Conservation (phyloP, 495 filamentous ascomycete species). For the Talaromyces thailandensis region DNA sequence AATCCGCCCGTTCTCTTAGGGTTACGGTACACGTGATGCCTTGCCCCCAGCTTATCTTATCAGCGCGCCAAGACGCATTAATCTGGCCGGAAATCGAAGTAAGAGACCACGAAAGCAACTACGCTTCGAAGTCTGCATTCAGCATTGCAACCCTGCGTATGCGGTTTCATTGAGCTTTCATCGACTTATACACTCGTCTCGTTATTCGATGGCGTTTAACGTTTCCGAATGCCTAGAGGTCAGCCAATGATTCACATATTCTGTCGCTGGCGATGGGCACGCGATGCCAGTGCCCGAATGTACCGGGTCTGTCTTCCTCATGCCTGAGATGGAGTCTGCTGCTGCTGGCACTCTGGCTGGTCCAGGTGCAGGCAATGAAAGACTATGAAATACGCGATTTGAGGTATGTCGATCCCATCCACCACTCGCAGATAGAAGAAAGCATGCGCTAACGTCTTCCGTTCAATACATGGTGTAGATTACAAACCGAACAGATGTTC, state of each 20-base stretch:
- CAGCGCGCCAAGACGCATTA: slow-evolving; percentile 1
- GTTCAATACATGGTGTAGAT: slow-evolving; percentile 49
- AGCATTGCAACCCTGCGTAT: neutral
- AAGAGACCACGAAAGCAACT: neutral
- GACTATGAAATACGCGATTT: slow-evolving; percentile 29
- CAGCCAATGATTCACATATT: slow-evolving; percentile 5
- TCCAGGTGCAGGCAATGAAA: slow-evolving; percentile 32
- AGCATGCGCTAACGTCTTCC: neutral
- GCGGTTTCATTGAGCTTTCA: neutral
- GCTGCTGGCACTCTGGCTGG: slow-evolving; percentile 31
- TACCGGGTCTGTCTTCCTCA: slow-evolving; percentile 25
- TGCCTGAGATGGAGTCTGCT: slow-evolving; percentile 29
- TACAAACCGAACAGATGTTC: slow-evolving; percentile 73
- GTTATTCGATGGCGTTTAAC: neutral
- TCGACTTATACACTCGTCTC: neutral
- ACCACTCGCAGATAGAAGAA: neutral
- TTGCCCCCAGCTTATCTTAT: neutral
- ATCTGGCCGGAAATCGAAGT: neutral
- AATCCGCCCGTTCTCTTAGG: neutral
- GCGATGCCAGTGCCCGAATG: slow-evolving; percentile 34
- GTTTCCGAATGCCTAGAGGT: neutral
- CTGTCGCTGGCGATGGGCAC: slow-evolving; percentile 31
- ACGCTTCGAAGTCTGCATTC: neutral
- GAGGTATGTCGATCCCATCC: slow-evolving; percentile 20
- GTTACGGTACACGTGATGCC: neutral